phyloP scores from a whole-genome alignment of 179 eudicot species.

The Amaranthus tricolor region DNA sequence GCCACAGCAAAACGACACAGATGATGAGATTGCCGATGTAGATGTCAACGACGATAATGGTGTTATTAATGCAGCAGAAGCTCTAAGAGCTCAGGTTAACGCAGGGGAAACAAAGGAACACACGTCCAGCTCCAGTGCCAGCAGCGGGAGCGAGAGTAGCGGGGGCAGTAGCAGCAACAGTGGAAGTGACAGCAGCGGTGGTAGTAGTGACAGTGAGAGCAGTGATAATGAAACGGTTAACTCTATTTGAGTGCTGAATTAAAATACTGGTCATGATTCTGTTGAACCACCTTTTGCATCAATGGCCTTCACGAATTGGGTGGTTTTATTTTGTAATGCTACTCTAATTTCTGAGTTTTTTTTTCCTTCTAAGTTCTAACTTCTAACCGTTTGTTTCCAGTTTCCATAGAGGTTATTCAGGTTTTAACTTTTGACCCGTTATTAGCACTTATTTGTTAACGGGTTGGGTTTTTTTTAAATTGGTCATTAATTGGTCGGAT shows the following conservation, averaged over 20 bases:
- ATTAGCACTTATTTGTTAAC: too few species aligned
- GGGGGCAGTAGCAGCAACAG: conserved; percentile 56
- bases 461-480: too few species aligned
- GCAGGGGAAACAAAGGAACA: conserved; percentile 48
- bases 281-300: background rate
- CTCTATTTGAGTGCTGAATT: conserved; percentile 46
- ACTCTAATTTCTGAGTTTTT: too few species aligned
- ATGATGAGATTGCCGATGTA: conserved; percentile 82
- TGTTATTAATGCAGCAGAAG: conserved; percentile 76
- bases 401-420: too few species aligned
- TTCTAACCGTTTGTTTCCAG: too few species aligned
- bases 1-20: conserved; percentile 67
- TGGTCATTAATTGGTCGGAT: too few species aligned
- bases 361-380: too few species aligned
- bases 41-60: conserved; percentile 60
- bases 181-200: conserved; percentile 47
- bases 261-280: background rate
- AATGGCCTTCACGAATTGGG: too few species aligned
- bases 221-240: conserved; percentile 65
- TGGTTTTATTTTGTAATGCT: too few species aligned
- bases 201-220: conserved; percentile 58
- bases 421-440: too few species aligned
- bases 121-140: conserved; percentile 68
- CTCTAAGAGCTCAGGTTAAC: conserved; percentile 73
- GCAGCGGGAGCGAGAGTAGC: conserved; percentile 72